A percentile compares a stretch with the other conserved stretches of the same genome.
phyloP scores from a whole-genome alignment of 177 flowering plant genomes.

The Tripterygium wilfordii region DNA sequence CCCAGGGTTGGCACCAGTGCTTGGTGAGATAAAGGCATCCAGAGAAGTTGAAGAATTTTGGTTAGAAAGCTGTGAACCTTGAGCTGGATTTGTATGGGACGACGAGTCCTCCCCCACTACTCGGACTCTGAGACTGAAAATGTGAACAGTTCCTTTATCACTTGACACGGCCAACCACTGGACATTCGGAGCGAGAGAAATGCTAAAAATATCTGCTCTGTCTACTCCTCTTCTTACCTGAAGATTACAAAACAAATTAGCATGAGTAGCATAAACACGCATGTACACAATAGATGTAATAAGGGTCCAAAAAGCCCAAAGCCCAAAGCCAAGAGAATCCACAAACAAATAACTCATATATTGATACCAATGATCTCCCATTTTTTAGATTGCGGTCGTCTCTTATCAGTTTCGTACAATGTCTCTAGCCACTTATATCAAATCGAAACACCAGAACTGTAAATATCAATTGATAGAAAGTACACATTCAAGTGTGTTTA shows the following conservation, averaged over 20 bases:
- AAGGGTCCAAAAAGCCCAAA: too few species aligned
- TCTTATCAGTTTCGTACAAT: too few species aligned
- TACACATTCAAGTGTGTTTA: too few species aligned
- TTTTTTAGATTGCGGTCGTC: too few species aligned
- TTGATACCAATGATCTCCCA: too few species aligned
- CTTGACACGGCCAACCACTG: slow-evolving; percentile 98
- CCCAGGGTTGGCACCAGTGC: slow-evolving; percentile 64
- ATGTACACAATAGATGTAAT: background rate
- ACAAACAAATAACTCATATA: too few species aligned
- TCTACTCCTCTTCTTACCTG: slow-evolving; percentile 93
- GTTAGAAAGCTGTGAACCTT: slow-evolving; percentile 25
- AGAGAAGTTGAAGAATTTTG: slow-evolving; percentile 67
- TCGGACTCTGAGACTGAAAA: slow-evolving; percentile 87
- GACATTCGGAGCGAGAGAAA: slow-evolving; percentile 80
- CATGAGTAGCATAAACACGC: background rate
- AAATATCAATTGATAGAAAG: too few species aligned
- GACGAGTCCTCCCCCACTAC: slow-evolving; percentile 66
- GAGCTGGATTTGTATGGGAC: slow-evolving; percentile 24
- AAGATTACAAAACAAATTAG: slow-evolving; percentile 2
- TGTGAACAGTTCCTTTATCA: slow-evolving; percentile 92
- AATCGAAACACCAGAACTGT: too few species aligned
- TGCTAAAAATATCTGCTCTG: slow-evolving; percentile 79
- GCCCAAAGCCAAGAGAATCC: too few species aligned
- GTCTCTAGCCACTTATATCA: too few species aligned
- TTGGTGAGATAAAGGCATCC: slow-evolving; percentile 61